Evolutionary conservation across 1,139 yeast genomes (phyloP).

Genomic region (Magnusiomyces clavatus): DNA sequence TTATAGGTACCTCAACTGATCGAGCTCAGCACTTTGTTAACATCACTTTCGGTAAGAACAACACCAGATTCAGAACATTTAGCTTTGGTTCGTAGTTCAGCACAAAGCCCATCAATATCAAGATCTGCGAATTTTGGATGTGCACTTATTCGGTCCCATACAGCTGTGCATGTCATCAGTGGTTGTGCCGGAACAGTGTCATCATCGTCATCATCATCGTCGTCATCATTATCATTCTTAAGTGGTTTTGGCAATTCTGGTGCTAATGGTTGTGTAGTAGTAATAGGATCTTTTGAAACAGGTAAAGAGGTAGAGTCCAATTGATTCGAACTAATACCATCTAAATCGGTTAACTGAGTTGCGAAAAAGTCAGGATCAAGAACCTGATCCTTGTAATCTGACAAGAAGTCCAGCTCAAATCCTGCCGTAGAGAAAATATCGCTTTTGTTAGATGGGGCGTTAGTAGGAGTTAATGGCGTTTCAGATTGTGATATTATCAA

Average conservation of each 20-base stretch:
- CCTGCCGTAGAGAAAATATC: constrained; percentile 21
- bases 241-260: neutral
- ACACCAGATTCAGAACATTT: constrained; percentile 91
- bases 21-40: constrained; percentile 50
- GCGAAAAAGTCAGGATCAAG: constrained; percentile 28
- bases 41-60: constrained; percentile 72
- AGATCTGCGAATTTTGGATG: constrained; percentile 91
- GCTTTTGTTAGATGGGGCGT: neutral
- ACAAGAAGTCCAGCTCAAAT: constrained; percentile 29
- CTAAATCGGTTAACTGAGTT: too few relatives aligned
- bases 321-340: constrained; percentile 30
- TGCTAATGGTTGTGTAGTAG: neutral
- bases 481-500: constrained; percentile 19
- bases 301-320: constrained; percentile 46
- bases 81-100: constrained; percentile 85
- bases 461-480: neutral
- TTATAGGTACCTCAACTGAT: constrained; percentile 12
- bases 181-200: constrained; percentile 27
- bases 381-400: constrained; percentile 31
- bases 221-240: constrained; percentile 1
- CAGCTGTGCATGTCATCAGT: constrained; percentile 71
- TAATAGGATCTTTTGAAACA: neutral
- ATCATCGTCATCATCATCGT: constrained; percentile 28
- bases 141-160: constrained; percentile 92
- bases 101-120: constrained; percentile 88